A percentile compares a stretch with the other conserved stretches of the same genome.
Conservation (phyloP, 2,329 filamentous ascomycete genomes). For the Arthrobotrys musiformis region DNA sequence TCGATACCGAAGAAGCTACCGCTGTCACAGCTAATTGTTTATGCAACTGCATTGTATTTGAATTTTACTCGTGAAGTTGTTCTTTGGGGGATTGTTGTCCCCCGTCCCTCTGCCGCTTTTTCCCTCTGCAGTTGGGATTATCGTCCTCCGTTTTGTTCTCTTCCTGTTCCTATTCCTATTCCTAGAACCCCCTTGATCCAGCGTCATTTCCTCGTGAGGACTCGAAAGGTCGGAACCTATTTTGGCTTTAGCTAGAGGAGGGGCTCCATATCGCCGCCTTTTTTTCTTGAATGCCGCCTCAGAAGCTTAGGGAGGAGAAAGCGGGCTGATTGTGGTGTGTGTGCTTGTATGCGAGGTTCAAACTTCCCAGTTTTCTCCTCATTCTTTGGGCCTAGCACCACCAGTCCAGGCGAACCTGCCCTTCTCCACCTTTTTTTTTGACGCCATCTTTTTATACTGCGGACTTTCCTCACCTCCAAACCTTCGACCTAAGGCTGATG, state of each 20-base stretch:
- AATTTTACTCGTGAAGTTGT: background rate
- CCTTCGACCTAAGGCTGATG: background rate
- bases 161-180: background rate
- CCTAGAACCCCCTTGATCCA: slow-evolving; percentile 20
- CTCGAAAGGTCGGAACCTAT: slow-evolving; percentile 6
- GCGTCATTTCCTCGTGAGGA: slow-evolving; percentile 48
- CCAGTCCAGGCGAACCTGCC: slow-evolving; percentile 34
- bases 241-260: slow-evolving; percentile 37
- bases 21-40: slow-evolving; percentile 3
- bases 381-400: slow-evolving; percentile 48
- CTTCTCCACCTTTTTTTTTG: slow-evolving; percentile 44
- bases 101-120: slow-evolving; percentile 23
- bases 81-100: slow-evolving; percentile 9
- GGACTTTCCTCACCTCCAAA: background rate
- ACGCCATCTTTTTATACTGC: slow-evolving; percentile 42
- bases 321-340: slow-evolving; percentile 50
- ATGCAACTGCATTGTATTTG: slow-evolving; percentile 1
- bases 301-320: slow-evolving; percentile 26
- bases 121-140: background rate
- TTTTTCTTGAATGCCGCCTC: slow-evolving; percentile 22
- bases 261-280: slow-evolving; percentile 29
- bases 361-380: slow-evolving; percentile 51
- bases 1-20: slow-evolving; percentile 8
- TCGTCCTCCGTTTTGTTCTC: background rate
- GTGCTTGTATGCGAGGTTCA: slow-evolving; percentile 46